Evolutionary conservation across 2,329 filamentous ascomycete genomes (phyloP), one percentile per base, ranked within the genome.

Genomic region (Tolypocladium capitatum): DNA sequence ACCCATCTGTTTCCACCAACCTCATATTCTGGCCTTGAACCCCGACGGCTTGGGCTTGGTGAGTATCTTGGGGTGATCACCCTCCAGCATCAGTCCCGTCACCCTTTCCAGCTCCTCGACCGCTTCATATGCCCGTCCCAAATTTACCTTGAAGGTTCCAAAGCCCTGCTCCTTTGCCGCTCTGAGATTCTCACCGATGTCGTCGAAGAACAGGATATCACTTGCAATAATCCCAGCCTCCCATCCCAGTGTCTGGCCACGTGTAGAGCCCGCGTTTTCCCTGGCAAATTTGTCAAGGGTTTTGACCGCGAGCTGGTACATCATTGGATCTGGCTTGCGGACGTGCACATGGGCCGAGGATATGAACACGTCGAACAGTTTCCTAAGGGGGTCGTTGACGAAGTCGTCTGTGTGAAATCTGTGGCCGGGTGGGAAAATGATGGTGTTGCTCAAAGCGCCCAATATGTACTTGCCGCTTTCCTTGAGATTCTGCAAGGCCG

Each of bases 141-240:
- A 67, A 9, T 77, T 71, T 1, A 97, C 92, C 66, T 91, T 95
- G 54, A 97, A 76, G 0, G 91, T 97, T 48, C 74, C 68, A 63
- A 97, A 83, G 0, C 91, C 91, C 21, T 81, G 69, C 44, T 74
- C 74, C 65, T 74, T 85, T 1, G 81, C 92, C 41, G 76, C 83
- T 70, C 90, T 92, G 49, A 97, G 65, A 62, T 98, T 98, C 65
- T 90, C 82, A 2, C 92, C 92, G 62, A 98, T 95, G 58, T 96
- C 90, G 62, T 96, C 92, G 45, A 96, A 67, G 62, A 98, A 98
- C 5, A 94, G 67, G 41, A 96, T 71, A 48, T 96, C 87, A 1
- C 69, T 68, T 0, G 83, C 68, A 48, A 68, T 63, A 9, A 94
- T 70, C 0, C 74, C 69, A 5, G 46, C 65, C 16, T 63, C 64